Base-by-base conservation (phyloP, 495 filamentous ascomycete species). In the Mycothermus thermophilus region DNA sequence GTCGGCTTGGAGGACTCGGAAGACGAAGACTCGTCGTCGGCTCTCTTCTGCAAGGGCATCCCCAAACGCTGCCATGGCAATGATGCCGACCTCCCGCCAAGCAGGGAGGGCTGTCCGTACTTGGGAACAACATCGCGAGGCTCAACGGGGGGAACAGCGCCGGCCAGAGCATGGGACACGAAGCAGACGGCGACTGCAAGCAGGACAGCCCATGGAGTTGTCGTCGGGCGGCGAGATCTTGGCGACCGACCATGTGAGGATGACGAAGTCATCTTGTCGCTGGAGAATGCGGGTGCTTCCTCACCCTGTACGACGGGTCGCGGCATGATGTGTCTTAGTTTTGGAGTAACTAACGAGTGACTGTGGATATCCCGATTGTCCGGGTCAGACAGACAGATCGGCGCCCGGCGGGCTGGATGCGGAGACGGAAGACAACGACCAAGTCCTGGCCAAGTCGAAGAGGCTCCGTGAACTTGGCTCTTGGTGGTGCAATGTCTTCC, bases 51-150 rank as follows among this genome's bases (percentile, higher is more conserved):
- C 32, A n/a, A 51, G 32, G 60, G 37, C 50, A 62, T 53, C 23
- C 47, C 46, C 62, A 61, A 66, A 27, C 44, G 42, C 33, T 56
- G 52, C 23, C 51, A 38, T 10, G 51, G 30, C 19, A 48, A 44
- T 35, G 50, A 32, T 8, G 52, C 55, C 27, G 48, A 45, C 34
- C 57, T 42, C 24, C 49, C 45, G 45, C 62, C 59, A 37, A 66
- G 47, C 8, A 57, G 35, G 22, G 63, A 37, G 8, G n/a, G n/a
- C n/a, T n/a, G n/a, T n/a, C n/a, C n/a, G n/a, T n/a, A n/a, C n/a
- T n/a, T n/a, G n/a, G n/a, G n/a, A n/a, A n/a, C n/a, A n/a, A n/a
- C n/a, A n/a, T n/a, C n/a, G n/a, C n/a, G n/a, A n/a, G 46, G 47
- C 27, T 59, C 50, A 30, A 44, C 42, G 35, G 61, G 55, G 22